Evolutionary conservation across 441 rosid genomes (phyloP), one percentile per base, ranked within the genome.

Genomic region (Metrosideros polymorpha): DNA sequence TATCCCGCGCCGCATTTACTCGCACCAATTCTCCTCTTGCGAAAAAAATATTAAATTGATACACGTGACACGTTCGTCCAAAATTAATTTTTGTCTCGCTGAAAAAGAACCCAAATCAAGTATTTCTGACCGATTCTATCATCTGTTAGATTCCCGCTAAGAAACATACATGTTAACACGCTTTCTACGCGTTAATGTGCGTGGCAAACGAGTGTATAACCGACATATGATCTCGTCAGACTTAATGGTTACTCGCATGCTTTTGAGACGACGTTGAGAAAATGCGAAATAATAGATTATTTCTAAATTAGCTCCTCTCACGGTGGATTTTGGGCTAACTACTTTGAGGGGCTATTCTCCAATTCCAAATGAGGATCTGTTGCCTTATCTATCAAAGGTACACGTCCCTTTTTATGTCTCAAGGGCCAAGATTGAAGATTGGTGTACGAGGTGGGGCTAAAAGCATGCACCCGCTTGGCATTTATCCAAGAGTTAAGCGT

Each of bases 11-110:
- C 19, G 17, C 12, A 9, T 32, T 32, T 32, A 32, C 10, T 53
- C 25, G 4, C 27, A 7, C 1, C 3, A 8, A 2, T 53, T 18
- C 24, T 14, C 9, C 4, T 19, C 55, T 6, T 24, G 24, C 52
- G 25, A 53, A 53, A 53, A 53, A 22, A 14, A 13, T 50, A 17
- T 5, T 14, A 4, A 14, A 12, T 4, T 13, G 5, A 13, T 1
- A 1, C 25, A 24, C 56, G 1, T 22, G 56, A 53, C 3, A 1
- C 1, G n/a, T 24, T 9, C n/a, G 0, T 1, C n/a, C n/a, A 1
- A 0, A 8, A 24, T 12, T 9, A 24, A 9, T 25, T 24, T 54
- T 54, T 5, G n/a, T 6, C 12, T 4, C 12, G 0, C 5, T 5
- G 9, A 19, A 54, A 22, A 4, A 53, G 22, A 8, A 8, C 57